Evolutionary conservation across 1,284 basidiomycete genomes (phyloP).

Genomic region (Leccinum subfulvum): DNA sequence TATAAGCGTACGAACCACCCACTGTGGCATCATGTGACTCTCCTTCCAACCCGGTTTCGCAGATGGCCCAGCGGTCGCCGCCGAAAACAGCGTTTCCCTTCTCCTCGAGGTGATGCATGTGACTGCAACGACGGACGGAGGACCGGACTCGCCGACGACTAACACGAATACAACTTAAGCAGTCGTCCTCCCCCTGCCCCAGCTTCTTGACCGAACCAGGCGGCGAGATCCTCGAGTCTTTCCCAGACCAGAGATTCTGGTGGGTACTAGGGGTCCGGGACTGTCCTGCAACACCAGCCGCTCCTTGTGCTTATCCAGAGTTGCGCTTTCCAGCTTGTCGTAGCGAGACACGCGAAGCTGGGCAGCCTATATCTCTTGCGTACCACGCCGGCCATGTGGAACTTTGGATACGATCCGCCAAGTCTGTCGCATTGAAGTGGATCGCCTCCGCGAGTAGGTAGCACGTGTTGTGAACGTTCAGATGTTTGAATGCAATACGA

Average conservation of each 20-base stretch:
- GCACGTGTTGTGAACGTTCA: slow-evolving; percentile 78
- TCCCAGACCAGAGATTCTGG: slow-evolving; percentile 30
- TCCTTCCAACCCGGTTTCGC: too few relatives aligned
- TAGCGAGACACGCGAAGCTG: slow-evolving; percentile 71
- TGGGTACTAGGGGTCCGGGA: slow-evolving; percentile 60
- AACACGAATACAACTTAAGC: slow-evolving; percentile 7
- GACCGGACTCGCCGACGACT: slow-evolving; percentile 14
- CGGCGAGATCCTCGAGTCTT: slow-evolving; percentile 24
- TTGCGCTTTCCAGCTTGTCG: slow-evolving; percentile 50
- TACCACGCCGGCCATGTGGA: slow-evolving; percentile 75
- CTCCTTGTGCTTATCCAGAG: slow-evolving; percentile 66
- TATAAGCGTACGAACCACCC: neutral
- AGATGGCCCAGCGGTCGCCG: too few relatives aligned
- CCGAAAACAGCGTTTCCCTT: too few relatives aligned
- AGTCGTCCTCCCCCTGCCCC: slow-evolving; percentile 1
- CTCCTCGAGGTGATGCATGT: too few relatives aligned
- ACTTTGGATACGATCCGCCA: slow-evolving; percentile 74
- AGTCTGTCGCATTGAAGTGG: slow-evolving; percentile 71
- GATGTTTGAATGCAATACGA: slow-evolving; percentile 64
- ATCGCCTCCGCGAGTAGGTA: slow-evolving; percentile 83
- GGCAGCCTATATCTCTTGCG: slow-evolving; percentile 66
- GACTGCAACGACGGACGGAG: too few relatives aligned
- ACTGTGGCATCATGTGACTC: too few relatives aligned
- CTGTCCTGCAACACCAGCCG: slow-evolving; percentile 86
- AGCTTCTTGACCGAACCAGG: slow-evolving; percentile 32